Conservation (phyloP, 192 early-diverging fungal genomes). For the Entomortierella beljakovae region DNA sequence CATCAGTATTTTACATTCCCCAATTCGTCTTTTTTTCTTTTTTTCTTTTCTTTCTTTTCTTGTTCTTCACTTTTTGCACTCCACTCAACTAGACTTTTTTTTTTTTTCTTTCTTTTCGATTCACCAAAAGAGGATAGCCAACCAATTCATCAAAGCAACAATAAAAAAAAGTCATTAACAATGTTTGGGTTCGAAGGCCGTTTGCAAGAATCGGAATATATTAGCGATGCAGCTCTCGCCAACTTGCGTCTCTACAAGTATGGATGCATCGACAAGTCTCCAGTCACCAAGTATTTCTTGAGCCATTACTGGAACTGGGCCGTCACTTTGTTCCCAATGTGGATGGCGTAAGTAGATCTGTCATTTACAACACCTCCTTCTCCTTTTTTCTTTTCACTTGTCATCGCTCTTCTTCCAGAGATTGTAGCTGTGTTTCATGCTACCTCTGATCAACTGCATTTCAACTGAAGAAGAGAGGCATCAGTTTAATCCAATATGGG, state of each 20-base stretch:
- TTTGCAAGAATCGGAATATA: slow-evolving; percentile 67
- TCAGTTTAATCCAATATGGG: too few species aligned
- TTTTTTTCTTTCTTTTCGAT: slow-evolving; percentile 1
- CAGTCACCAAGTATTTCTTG: slow-evolving; percentile 83
- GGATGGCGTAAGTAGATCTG: slow-evolving; percentile 89
- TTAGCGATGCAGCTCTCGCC: slow-evolving; percentile 73
- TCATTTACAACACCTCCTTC: not conserved
- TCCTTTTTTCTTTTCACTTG: not conserved
- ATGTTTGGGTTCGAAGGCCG: slow-evolving; percentile 55
- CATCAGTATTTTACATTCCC: not conserved
- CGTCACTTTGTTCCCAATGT: slow-evolving; percentile 88
- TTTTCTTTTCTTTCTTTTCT: slow-evolving; percentile 2
- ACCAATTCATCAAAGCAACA: too few species aligned
- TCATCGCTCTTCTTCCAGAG: not conserved
- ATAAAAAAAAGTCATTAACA: slow-evolving; percentile 6
- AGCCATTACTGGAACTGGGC: slow-evolving; percentile 93
- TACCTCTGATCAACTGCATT: too few species aligned
- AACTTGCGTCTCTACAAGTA: slow-evolving; percentile 87
- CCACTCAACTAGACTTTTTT: not conserved
- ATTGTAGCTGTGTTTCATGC: not conserved
- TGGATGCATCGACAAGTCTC: slow-evolving; percentile 84
- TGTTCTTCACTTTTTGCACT: slow-evolving; percentile 8
- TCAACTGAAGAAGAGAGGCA: too few species aligned
- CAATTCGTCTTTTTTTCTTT: slow-evolving; percentile 12
- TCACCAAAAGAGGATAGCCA: not conserved